Evolutionary conservation across 1,139 yeast species (phyloP), one percentile per base, ranked within the genome.

Genomic region (Pichia terricola): DNA sequence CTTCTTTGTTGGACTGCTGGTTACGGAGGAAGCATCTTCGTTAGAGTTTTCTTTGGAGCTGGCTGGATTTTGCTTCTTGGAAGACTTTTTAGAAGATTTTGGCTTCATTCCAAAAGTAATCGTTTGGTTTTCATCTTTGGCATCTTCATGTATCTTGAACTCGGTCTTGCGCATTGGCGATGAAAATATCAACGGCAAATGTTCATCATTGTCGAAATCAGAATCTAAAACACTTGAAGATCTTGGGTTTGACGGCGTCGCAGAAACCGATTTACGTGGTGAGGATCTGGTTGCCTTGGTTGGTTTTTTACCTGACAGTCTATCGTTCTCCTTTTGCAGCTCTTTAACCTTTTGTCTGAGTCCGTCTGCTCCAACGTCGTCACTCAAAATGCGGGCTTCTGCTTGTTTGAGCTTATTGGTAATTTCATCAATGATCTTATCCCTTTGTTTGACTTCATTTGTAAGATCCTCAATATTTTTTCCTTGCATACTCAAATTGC

Each of bases 101-200:
- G 3, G 22, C 16, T 26, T 41, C 41, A 26, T 38, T 41, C 40
- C 43, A n/a, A 45, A n/a, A 3, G 43, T 30, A 22, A 45, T 39
- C 4, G 46, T 43, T 22, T 43, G 43, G 9, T 46, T 39, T 22
- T 41, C 36, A 11, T 36, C 37, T 16, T 34, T 9, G 16, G 25
- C 4, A 35, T 50, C 52, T 26, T 35, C 30, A 37, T 48, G 50
- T 30, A 50, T 50, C 3, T 46, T 41, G 27, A 50, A 50, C 4
- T 46, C 26, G 10, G 45, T 40, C 10, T 42, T 26, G 22, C 36
- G 48, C 4, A 48, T 2, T 3, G 52, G 52, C 1, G 52, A 50
- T 11, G 50, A 47, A 42, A 47, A 33, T 5, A 47, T 40, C 11
- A 40, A 25, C 16, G 50, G 48, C 2, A 47, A 28, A 7, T 48